Evolutionary conservation across 2,329 filamentous ascomycete species (phyloP), one percentile per base, ranked within the genome.

Genomic region (Fusarium guadeloupense): DNA sequence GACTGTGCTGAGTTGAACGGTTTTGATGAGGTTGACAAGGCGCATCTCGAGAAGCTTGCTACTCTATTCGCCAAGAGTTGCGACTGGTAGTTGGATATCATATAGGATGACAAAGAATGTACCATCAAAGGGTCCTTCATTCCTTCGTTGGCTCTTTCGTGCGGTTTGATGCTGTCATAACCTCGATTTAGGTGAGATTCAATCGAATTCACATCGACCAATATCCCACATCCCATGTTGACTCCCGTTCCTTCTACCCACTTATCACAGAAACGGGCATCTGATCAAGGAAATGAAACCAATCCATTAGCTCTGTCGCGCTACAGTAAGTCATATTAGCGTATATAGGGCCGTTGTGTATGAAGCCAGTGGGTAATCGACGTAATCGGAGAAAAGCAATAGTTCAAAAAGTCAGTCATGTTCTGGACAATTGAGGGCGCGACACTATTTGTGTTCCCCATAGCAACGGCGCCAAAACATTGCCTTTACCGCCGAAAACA

Each of bases 1-100:
- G 91, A 95, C 74, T 94, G 91, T 71, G 85, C 87, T 1, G 85
- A 83, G 30, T 64, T 83, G 46, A 75, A 83, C 13, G 90, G 90
- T 0, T 93, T 93, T 64, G 86, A 91, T 64, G 80, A 85, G 55
- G 82, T 87, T 38, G 91, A 95, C 72, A 81, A 82, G 74, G 74
- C 71, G 58, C 84, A 84, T 64, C 74, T 95, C 55, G 90, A 94
- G 74, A 77, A 84, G 67, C 75, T 94, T 69, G 89, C 88, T 1
- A 76, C 67, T 13, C 66, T 92, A 52, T 71, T 92, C 21, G 82
- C 78, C 1, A 77, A 73, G 55, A 81, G 83, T 47, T 91, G 89
- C 72, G 87, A 91, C 73, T 93, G 89, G 88, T 85, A 69, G 49
- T 34, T 20, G 25, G 20, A 33, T 19, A 23, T 14, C 28, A 34